A percentile compares a stretch with the other conserved stretches of the same genome.
phyloP scores from a whole-genome alignment of 2,329 filamentous ascomycete species.

The Curvularia eragrostidis region DNA sequence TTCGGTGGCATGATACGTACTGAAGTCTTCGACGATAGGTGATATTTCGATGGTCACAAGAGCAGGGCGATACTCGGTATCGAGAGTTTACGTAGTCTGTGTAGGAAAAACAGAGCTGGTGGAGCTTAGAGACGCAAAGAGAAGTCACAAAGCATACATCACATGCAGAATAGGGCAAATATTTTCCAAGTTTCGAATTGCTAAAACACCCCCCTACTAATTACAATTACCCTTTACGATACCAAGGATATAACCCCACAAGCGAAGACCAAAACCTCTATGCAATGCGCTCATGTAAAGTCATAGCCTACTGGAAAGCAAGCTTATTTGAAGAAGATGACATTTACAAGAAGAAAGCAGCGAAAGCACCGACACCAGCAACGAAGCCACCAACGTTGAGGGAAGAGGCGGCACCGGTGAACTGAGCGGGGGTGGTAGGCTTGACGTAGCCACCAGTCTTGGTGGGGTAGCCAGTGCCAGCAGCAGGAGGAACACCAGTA shows the following conservation, averaged over 20 bases:
- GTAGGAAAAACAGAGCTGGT: background rate
- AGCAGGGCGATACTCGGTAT: no score
- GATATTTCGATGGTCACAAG: no score
- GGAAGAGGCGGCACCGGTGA: slow-evolving; percentile 49
- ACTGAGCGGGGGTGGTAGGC: slow-evolving; percentile 43
- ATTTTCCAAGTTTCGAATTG: slow-evolving; percentile 34
- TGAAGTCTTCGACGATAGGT: no score
- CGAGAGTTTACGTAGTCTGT: no score
- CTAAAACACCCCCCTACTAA: slow-evolving; percentile 31
- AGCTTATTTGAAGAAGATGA: slow-evolving; percentile 44
- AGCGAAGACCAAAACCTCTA: slow-evolving; percentile 27
- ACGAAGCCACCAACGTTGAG: slow-evolving; percentile 49
- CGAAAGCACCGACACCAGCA: slow-evolving; percentile 52
- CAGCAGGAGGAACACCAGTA: slow-evolving; percentile 16
- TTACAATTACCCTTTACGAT: slow-evolving; percentile 40
- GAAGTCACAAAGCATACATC: background rate
- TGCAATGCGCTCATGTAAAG: slow-evolving; percentile 48
- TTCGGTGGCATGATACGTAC: no score
- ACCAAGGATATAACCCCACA: slow-evolving; percentile 37
- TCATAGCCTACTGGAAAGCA: slow-evolving; percentile 46
- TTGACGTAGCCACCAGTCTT: slow-evolving; percentile 41
- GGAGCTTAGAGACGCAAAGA: no score
- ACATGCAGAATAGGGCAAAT: slow-evolving; percentile 4
- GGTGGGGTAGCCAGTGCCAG: slow-evolving; percentile 42
- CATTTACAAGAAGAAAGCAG: slow-evolving; percentile 54